These are phyloP conservation scores for Naganishia randhawae DNA, from an alignment of 768 basidiomycete genomes.

Conservation along the genomic window DNA sequence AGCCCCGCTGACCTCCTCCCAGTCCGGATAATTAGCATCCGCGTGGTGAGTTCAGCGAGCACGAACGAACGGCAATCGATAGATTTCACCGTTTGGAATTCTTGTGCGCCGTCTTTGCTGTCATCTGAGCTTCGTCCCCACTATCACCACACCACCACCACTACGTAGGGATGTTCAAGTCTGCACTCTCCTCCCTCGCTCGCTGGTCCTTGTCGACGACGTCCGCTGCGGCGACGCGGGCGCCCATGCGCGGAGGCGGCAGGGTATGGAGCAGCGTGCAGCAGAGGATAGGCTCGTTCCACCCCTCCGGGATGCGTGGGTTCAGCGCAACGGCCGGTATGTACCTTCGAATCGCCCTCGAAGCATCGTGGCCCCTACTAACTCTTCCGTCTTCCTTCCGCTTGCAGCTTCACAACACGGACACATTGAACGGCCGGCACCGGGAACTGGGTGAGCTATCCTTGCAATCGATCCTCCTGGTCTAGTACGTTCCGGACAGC, in stretches of 20 bases:
- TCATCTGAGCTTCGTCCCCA: no score
- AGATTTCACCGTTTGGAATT: no score
- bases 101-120: no score
- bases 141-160: no score
- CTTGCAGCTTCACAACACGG: conserved; percentile 36
- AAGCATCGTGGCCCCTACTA: no score
- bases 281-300: neutral
- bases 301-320: neutral
- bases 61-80: neutral
- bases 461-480: neutral
- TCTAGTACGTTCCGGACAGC: neutral
- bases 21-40: neutral
- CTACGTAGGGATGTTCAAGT: neutral
- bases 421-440: conserved; percentile 40
- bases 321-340: neutral
- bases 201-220: neutral
- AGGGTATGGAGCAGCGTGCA: neutral
- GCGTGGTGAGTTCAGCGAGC: neutral
- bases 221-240: neutral
- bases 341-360: neutral
- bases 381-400: conserved; percentile 18
- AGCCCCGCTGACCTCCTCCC: neutral
- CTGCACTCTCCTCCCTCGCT: neutral
- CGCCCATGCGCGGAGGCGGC: neutral
- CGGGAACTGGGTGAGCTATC: conserved; percentile 43